A percentile compares a stretch with the other conserved stretches of the same genome.
These are phyloP conservation scores for Huntiella moniliformis DNA, from an alignment of 2,329 filamentous ascomycete species.

Conservation along the genomic window DNA sequence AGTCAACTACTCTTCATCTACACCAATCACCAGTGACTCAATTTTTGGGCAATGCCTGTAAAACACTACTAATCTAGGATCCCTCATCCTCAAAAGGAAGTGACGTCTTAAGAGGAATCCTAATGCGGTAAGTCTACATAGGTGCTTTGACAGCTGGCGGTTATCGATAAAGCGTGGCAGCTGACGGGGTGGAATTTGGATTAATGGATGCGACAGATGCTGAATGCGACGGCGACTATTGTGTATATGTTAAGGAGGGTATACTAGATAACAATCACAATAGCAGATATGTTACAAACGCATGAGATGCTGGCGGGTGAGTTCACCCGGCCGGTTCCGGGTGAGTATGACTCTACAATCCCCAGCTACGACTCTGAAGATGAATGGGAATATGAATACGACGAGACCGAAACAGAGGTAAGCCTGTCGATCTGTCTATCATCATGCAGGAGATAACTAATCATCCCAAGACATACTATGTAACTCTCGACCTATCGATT, in stretches of 20 bases:
- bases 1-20: too few species aligned
- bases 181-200: too few species aligned
- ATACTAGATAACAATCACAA: neutral
- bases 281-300: conserved; percentile 3
- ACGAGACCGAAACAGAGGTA: conserved; percentile 42
- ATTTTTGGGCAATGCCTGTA: neutral
- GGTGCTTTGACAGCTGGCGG: neutral
- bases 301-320: conserved; percentile 9
- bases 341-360: conserved; percentile 4
- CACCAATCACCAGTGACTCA: too few species aligned
- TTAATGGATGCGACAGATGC: too few species aligned
- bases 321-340: conserved; percentile 5
- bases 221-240: too few species aligned
- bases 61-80: neutral
- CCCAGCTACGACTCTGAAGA: conserved; percentile 27
- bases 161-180: neutral
- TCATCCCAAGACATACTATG: conserved; percentile 37
- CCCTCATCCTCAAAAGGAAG: neutral
- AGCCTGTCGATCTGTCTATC: neutral
- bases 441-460: neutral
- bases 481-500: conserved; percentile 44
- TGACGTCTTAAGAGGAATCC: neutral
- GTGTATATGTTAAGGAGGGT: too few species aligned
- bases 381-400: conserved; percentile 52
- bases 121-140: too few species aligned